phyloP scores from a whole-genome alignment of 2,329 filamentous ascomycete species.

The Teratosphaeria zuluensis region DNA sequence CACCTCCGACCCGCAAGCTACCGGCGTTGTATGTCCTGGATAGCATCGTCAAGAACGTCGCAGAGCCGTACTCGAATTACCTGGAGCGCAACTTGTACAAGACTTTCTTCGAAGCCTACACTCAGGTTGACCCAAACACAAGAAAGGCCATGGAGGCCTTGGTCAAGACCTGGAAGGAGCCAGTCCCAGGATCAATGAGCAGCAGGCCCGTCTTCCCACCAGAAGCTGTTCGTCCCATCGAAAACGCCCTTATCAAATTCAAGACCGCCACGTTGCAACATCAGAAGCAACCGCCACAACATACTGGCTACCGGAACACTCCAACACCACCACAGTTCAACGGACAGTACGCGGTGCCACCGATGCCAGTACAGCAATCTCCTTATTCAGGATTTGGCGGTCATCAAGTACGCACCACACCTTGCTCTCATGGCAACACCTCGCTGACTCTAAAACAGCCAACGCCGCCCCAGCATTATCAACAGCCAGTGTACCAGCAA shows the following conservation, averaged over 20 bases:
- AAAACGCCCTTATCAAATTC: conserved; percentile 86
- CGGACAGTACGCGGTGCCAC: conserved; percentile 31
- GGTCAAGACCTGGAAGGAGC: conserved; percentile 96
- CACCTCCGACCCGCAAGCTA: conserved; percentile 76
- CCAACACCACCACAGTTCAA: conserved; percentile 58
- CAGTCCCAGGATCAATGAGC: conserved; percentile 86
- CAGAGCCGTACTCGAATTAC: conserved; percentile 92
- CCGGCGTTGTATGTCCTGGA: conserved; percentile 96
- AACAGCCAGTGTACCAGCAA: conserved; percentile 2
- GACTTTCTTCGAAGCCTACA: conserved; percentile 96
- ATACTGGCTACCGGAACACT: conserved; percentile 56
- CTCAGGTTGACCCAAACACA: conserved; percentile 71
- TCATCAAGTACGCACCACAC: conserved; percentile 24
- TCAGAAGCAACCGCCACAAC: conserved; percentile 42
- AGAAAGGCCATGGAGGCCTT: conserved; percentile 93
- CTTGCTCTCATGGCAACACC: not conserved
- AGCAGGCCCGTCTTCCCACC: conserved; percentile 83
- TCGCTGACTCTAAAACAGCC: conserved; percentile 5
- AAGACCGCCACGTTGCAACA: conserved; percentile 53
- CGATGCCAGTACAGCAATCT: conserved; percentile 23
- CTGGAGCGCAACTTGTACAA: conserved; percentile 84
- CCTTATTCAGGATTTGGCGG: conserved; percentile 23
- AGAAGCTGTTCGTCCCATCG: conserved; percentile 81
- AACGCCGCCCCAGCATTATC: conserved; percentile 3
- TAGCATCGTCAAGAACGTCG: conserved; percentile 97